Percentiles rank a stretch among this genome's conserved stretches.
phyloP scores from a whole-genome alignment of 495 filamentous ascomycete genomes.

The Hypoxylon intermedium region DNA sequence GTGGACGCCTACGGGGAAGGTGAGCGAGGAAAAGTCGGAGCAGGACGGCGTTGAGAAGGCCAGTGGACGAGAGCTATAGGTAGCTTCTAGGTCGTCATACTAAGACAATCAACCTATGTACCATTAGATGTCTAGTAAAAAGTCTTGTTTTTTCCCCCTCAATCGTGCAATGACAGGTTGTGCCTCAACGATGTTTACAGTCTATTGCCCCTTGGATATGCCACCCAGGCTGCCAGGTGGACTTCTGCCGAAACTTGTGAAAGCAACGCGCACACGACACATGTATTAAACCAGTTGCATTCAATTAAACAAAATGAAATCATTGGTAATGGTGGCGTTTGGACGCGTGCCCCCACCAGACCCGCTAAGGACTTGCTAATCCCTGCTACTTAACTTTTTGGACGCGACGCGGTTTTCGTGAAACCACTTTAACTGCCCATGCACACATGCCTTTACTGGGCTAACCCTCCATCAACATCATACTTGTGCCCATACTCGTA shows the following conservation, averaged over 20 bases:
- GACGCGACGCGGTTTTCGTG: constrained; percentile 39
- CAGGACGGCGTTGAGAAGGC: constrained; percentile 42
- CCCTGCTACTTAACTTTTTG: constrained; percentile 17
- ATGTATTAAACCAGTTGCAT: background rate
- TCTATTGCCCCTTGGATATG: background rate
- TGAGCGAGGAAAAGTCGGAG: constrained; percentile 47
- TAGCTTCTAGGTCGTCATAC: no score
- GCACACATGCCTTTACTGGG: background rate
- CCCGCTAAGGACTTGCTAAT: constrained; percentile 11
- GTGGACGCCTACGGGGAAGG: constrained; percentile 65
- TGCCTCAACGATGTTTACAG: constrained; percentile 9
- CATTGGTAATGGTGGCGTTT: constrained; percentile 16
- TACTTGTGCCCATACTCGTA: no score
- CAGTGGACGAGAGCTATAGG: constrained; percentile 43
- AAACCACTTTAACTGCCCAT: constrained; percentile 39
- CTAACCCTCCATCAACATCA: background rate
- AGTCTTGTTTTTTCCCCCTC: background rate
- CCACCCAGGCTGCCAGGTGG: no score
- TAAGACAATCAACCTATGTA: no score
- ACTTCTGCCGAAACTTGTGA: background rate
- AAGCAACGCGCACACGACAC: background rate
- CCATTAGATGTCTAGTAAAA: constrained; percentile 1
- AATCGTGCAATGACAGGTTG: background rate
- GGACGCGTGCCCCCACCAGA: constrained; percentile 23
- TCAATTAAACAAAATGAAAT: constrained; percentile 5